Conservation (phyloP, 176 grass and related monocot genomes). For the Rhynchospora breviuscula region DNA sequence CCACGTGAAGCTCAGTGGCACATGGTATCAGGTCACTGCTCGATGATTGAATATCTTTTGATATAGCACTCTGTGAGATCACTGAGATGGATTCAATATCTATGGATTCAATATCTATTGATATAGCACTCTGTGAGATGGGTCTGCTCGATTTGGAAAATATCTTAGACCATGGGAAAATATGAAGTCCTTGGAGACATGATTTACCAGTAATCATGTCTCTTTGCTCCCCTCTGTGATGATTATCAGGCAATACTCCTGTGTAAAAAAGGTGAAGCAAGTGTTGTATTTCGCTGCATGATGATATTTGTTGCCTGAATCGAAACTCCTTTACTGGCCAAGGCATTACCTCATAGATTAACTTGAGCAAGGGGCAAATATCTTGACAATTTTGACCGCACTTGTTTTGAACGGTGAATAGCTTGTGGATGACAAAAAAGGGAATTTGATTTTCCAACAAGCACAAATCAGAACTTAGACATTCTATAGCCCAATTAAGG, state of each 20-base stretch:
- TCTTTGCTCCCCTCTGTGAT: no score
- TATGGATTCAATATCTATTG: no score
- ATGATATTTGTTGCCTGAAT: not conserved
- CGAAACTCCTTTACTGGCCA: not conserved
- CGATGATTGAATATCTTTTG: no score
- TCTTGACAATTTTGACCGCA: accelerated
- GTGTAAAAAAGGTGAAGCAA: slow-evolving; percentile 29
- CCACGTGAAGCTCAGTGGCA: not conserved
- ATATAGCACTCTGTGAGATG: not conserved
- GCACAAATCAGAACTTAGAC: slow-evolving; percentile 22
- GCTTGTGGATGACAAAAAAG: not conserved
- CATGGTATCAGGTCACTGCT: not conserved
- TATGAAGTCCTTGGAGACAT: no score
- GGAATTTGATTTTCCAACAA: no score
- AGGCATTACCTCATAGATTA: not conserved
- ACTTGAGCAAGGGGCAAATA: not conserved
- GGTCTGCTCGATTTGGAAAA: no score
- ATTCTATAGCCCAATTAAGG: slow-evolving; percentile 32
- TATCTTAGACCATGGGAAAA: not conserved
- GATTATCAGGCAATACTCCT: not conserved
- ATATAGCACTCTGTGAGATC: no score
- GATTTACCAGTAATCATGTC: no score
- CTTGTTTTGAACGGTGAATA: not conserved
- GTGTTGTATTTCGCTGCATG: not conserved
- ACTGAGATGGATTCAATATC: no score